Percentiles rank a stretch among this genome's conserved stretches.
phyloP scores from a whole-genome alignment of 257 asterid genomes.

The Plantago ovata region DNA sequence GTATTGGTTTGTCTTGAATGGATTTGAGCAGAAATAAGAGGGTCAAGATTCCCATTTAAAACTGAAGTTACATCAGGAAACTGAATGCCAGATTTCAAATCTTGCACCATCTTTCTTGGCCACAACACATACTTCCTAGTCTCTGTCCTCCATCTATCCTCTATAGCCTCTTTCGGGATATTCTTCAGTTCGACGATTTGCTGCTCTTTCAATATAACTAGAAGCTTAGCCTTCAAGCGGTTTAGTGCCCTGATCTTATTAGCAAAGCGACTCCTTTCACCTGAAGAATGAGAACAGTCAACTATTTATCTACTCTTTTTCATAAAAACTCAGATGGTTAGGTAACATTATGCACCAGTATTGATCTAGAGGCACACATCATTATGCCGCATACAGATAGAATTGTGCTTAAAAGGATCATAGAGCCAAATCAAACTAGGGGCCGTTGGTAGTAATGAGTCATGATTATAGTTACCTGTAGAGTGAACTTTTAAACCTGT shows the following conservation, averaged over 20 bases:
- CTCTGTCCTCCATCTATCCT: conserved; percentile 43
- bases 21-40: conserved; percentile 65
- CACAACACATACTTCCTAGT: conserved; percentile 46
- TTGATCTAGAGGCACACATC: too few relatives aligned
- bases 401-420: conserved; percentile 1
- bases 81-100: conserved; percentile 54
- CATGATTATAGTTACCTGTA: conserved; percentile 37
- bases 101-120: conserved; percentile 55
- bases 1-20: conserved; percentile 35
- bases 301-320: conserved; percentile 10
- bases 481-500: conserved; percentile 68
- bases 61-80: conserved; percentile 43
- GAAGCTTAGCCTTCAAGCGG: conserved; percentile 74
- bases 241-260: conserved; percentile 76
- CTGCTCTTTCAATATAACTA: conserved; percentile 39
- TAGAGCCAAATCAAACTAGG: not conserved
- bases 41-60: conserved; percentile 66
- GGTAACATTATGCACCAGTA: too few relatives aligned
- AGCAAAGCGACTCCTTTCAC: conserved; percentile 74
- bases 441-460: not conserved
- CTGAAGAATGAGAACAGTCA: conserved; percentile 27
- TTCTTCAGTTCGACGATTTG: conserved; percentile 30
- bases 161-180: conserved; percentile 28
- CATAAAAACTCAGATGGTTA: not conserved
- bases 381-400: not conserved